These are phyloP conservation scores for Quambalaria eucalypti DNA, from an alignment of 1,284 basidiomycete species.

Conservation along the genomic window DNA sequence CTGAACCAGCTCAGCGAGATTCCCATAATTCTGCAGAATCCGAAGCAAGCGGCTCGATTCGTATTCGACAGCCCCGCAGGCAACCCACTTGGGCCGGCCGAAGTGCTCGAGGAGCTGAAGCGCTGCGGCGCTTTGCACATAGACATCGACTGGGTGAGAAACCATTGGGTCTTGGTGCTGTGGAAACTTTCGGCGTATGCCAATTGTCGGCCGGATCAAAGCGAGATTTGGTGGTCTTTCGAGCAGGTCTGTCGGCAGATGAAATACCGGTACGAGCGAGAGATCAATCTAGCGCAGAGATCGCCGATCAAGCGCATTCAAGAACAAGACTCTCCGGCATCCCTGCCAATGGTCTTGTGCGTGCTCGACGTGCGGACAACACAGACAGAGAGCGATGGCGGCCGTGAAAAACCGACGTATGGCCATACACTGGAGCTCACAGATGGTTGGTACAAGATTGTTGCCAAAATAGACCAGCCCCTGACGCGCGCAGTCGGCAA, in stretches of 20 bases:
- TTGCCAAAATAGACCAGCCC: constrained; percentile 64
- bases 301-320: constrained; percentile 70
- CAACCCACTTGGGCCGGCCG: constrained; percentile 10
- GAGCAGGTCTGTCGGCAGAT: constrained; percentile 64
- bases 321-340: constrained; percentile 64
- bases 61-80: constrained; percentile 18
- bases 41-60: constrained; percentile 2
- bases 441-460: constrained; percentile 89
- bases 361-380: constrained; percentile 55
- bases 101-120: constrained; percentile 20
- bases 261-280: constrained; percentile 85
- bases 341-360: constrained; percentile 71
- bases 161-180: constrained; percentile 79
- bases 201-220: constrained; percentile 52
- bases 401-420: too few relatives aligned
- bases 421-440: constrained; percentile 63
- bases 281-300: constrained; percentile 67
- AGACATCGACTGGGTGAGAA: constrained; percentile 71
- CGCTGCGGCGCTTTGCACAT: constrained; percentile 50
- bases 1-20: background rate
- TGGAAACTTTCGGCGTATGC: constrained; percentile 89
- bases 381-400: constrained; percentile 6
- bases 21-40: constrained; percentile 2
- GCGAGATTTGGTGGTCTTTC: background rate
- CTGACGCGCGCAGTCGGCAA: constrained; percentile 62